phyloP scores from a whole-genome alignment of 306 rosid genomes.

The Clitoria ternatea region DNA sequence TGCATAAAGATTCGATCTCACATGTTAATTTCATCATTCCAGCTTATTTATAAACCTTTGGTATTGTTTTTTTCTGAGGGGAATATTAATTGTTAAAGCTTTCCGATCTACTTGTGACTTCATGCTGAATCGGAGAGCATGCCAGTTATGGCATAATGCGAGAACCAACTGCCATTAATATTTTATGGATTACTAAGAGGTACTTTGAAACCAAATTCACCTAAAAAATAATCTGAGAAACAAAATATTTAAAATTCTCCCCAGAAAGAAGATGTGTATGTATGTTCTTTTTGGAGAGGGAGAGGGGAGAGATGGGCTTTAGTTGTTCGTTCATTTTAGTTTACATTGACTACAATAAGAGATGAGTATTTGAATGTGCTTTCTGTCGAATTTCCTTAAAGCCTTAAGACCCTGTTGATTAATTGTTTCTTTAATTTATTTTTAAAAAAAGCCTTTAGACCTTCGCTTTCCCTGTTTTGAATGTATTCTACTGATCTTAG shows the following conservation, averaged over 20 bases:
- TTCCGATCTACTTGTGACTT: conserved; percentile 13
- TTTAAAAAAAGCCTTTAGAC: too few species aligned
- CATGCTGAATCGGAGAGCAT: conserved; percentile 14
- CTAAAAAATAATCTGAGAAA: too few species aligned
- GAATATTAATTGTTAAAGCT: conserved; percentile 9
- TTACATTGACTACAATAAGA: not conserved
- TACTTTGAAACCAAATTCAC: too few species aligned
- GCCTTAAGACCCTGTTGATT: not conserved
- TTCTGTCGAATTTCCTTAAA: conserved; percentile 15
- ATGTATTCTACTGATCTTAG: not conserved
- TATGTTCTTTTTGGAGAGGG: not conserved
- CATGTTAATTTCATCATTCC: conserved; percentile 62
- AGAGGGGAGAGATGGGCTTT: not conserved
- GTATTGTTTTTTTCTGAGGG: conserved; percentile 31
- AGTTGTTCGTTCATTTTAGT: not conserved
- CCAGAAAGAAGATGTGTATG: too few species aligned
- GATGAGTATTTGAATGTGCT: conserved; percentile 4
- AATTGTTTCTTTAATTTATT: too few species aligned
- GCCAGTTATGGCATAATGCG: conserved; percentile 13
- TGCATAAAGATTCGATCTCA: conserved; percentile 63
- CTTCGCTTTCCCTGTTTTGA: not conserved
- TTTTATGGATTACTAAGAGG: too few species aligned
- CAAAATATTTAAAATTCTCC: too few species aligned
- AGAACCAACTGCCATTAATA: not conserved
- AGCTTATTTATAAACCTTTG: conserved; percentile 31